Percentiles rank a stretch among this genome's conserved stretches.
Conservation (phyloP, 1,284 basidiomycete genomes). For the Exobasidium rhododendri region DNA sequence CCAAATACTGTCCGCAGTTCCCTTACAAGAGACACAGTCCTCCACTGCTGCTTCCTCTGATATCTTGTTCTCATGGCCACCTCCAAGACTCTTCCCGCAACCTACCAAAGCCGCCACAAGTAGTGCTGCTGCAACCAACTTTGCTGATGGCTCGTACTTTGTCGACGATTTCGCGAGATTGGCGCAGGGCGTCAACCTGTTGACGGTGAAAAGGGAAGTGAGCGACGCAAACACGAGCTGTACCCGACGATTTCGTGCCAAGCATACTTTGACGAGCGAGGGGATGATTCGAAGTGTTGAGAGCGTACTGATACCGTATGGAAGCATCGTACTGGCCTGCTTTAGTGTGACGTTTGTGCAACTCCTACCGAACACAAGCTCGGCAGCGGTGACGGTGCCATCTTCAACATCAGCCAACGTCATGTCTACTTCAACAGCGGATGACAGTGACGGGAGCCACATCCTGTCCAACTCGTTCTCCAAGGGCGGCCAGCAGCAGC, state of each 20-base stretch:
- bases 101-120: not conserved
- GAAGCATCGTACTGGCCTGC: constrained; percentile 61
- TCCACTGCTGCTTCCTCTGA: constrained; percentile 53
- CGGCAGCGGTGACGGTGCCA: no score
- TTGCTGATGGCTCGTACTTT: constrained; percentile 64
- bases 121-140: not conserved
- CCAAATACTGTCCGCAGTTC: constrained; percentile 67
- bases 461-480: not conserved
- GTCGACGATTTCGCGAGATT: constrained; percentile 79
- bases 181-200: constrained; percentile 66
- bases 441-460: not conserved
- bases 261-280: constrained; percentile 66
- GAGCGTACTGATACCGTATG: constrained; percentile 90
- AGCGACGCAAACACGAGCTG: constrained; percentile 77
- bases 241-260: constrained; percentile 81
- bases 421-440: not conserved
- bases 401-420: not conserved
- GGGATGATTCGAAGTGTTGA: constrained; percentile 67
- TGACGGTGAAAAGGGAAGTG: not conserved
- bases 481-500: not conserved
- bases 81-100: constrained; percentile 52
- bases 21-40: not conserved
- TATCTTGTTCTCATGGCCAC: constrained; percentile 82
- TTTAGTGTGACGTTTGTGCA: constrained; percentile 26
- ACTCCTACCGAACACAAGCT: not conserved